Percentiles rank a stretch among this genome's conserved stretches.
Evolutionary conservation across 768 basidiomycete genomes (phyloP).

Genomic region (Psilocybe sp.): DNA sequence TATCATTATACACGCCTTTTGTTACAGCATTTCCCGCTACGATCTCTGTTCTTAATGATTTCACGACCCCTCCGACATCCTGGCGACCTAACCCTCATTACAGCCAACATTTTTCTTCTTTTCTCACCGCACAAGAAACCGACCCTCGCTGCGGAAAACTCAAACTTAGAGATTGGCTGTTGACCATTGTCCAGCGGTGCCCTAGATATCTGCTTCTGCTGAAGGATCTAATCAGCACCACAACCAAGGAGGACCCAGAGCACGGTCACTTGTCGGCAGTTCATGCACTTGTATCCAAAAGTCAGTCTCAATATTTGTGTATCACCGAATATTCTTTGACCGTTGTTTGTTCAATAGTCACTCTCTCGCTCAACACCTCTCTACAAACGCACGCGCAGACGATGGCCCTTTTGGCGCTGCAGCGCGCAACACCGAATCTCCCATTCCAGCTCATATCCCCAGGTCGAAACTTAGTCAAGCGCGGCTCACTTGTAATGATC

Average conservation of each 20-base stretch:
- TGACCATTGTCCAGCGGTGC: slow-evolving; percentile 85
- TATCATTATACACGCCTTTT: slow-evolving; percentile 85
- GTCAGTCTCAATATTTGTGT: slow-evolving; percentile 35
- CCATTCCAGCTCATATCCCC: slow-evolving; percentile 78
- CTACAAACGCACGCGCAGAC: slow-evolving; percentile 78
- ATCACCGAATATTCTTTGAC: slow-evolving; percentile 1
- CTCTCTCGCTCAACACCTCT: slow-evolving; percentile 72
- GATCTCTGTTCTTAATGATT: slow-evolving; percentile 52
- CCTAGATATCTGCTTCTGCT: slow-evolving; percentile 83
- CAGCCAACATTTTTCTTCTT: slow-evolving; percentile 56
- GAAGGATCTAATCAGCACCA: slow-evolving; percentile 75
- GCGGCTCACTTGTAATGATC: slow-evolving; percentile 58
- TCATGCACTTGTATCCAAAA: slow-evolving; percentile 70
- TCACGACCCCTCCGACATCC: slow-evolving; percentile 44
- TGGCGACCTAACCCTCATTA: slow-evolving; percentile 37
- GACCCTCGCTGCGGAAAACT: slow-evolving; percentile 72
- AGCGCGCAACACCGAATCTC: slow-evolving; percentile 71
- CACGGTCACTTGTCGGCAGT: slow-evolving; percentile 56
- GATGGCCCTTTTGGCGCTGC: slow-evolving; percentile 71
- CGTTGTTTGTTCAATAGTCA: slow-evolving; percentile 45
- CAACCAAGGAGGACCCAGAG: slow-evolving; percentile 65
- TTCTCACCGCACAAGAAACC: slow-evolving; percentile 62
- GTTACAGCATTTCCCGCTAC: slow-evolving; percentile 74
- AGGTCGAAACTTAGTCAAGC: slow-evolving; percentile 74
- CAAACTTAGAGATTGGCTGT: slow-evolving; percentile 79